Percentiles rank a stretch among this genome's conserved stretches.
Conservation (phyloP, 805 yeast species). For the Teunomyces lycoperdinae region DNA sequence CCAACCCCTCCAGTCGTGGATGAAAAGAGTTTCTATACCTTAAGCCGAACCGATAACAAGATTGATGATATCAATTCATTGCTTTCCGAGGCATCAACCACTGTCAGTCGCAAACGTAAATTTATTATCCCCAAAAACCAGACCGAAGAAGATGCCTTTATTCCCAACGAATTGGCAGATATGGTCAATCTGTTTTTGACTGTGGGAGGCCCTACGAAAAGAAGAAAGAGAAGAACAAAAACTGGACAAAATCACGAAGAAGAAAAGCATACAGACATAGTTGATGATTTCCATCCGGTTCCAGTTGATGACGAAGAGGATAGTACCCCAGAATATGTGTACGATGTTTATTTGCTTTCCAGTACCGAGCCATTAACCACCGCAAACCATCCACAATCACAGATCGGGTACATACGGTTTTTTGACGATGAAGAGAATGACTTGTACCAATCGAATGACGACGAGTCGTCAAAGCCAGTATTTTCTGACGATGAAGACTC, state of each 20-base stretch:
- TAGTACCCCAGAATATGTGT: conserved; percentile 68
- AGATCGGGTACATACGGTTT: conserved; percentile 52
- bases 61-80: conserved; percentile 10
- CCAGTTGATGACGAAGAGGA: not conserved
- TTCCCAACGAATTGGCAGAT: conserved; percentile 65
- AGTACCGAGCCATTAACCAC: conserved; percentile 32
- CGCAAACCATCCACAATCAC: conserved; percentile 49
- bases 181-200: conserved; percentile 66
- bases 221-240: conserved; percentile 11
- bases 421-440: conserved; percentile 55
- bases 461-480: conserved; percentile 23
- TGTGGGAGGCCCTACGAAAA: conserved; percentile 22
- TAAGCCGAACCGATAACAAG: conserved; percentile 35
- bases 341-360: conserved; percentile 66
- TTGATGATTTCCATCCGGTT: not conserved
- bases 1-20: not conserved
- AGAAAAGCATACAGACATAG: not conserved
- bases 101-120: conserved; percentile 17
- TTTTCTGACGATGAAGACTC: conserved; percentile 77
- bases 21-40: conserved; percentile 19
- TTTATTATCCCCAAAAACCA: conserved; percentile 36
- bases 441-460: conserved; percentile 36
- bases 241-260: conserved; percentile 10
- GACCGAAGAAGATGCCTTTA: conserved; percentile 30
- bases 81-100: conserved; percentile 1